Conservation (phyloP, 2,329 filamentous ascomycete genomes). For the Chaetomiaceae sp. region DNA sequence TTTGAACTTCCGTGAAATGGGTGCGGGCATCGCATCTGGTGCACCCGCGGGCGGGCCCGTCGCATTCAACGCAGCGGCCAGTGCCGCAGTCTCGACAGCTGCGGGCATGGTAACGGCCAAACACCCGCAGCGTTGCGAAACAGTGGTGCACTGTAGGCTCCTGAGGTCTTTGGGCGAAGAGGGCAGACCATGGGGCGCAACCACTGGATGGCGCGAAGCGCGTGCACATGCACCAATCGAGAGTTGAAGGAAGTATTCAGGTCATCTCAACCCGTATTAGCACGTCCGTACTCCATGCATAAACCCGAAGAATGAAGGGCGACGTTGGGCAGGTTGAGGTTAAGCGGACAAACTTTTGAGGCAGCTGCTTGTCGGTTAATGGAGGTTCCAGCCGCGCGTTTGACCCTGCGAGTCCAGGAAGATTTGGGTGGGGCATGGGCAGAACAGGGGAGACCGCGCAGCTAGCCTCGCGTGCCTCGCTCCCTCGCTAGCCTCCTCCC, state of each 20-base stretch:
- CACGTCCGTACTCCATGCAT: background rate
- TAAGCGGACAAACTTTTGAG: no score
- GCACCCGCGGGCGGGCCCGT: background rate
- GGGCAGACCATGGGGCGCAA: no score
- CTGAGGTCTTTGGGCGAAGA: no score
- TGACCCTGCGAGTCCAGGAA: background rate
- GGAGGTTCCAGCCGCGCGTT: no score
- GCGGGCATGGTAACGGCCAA: slow-evolving; percentile 14
- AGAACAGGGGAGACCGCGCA: background rate
- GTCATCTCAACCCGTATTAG: slow-evolving; percentile 1
- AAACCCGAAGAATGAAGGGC: no score
- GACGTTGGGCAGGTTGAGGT: no score
- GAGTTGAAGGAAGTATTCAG: background rate
- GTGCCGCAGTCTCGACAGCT: slow-evolving; percentile 6
- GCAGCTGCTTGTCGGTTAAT: no score
- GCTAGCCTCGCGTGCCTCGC: background rate
- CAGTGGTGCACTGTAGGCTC: no score
- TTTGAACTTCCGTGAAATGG: slow-evolving; percentile 46
- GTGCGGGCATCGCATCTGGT: slow-evolving; percentile 3
- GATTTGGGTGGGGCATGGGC: background rate
- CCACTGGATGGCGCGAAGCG: background rate
- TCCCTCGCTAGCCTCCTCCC: no score
- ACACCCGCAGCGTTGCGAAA: background rate
- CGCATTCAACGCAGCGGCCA: background rate
- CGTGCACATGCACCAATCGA: background rate